Evolutionary conservation across 2,329 filamentous ascomycete genomes (phyloP).

Genomic region (Aureobasidium sp.): DNA sequence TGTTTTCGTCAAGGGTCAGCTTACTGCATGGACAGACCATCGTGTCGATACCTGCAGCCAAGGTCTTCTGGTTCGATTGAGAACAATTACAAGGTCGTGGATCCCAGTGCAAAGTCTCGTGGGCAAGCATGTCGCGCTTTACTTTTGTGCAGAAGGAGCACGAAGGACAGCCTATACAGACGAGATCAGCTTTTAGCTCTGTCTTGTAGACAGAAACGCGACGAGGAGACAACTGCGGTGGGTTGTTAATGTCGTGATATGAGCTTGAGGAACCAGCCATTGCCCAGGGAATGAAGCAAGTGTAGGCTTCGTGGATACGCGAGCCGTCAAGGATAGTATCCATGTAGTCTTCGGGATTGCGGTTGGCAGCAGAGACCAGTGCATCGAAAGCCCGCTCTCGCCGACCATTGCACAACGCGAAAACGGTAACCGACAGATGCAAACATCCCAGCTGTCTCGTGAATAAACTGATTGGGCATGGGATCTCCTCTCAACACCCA

Average conservation of each 20-base stretch:
- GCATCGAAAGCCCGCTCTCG: background rate
- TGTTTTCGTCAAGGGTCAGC: background rate
- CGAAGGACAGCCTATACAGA: background rate
- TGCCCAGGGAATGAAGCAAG: background rate
- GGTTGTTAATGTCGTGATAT: background rate
- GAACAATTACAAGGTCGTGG: background rate
- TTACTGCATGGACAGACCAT: background rate
- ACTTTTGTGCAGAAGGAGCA: constrained; percentile 4
- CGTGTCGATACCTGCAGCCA: background rate
- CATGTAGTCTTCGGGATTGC: background rate
- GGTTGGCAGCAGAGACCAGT: background rate
- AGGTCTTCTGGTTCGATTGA: background rate
- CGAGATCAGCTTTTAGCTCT: background rate
- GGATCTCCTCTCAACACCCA: background rate
- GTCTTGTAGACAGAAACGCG: background rate
- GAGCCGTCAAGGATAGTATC: background rate
- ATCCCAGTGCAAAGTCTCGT: background rate
- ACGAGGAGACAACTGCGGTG: background rate
- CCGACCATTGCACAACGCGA: background rate
- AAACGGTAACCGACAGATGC: background rate
- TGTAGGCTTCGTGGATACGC: background rate
- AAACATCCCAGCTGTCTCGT: background rate
- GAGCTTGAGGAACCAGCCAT: background rate
- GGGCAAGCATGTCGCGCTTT: background rate
- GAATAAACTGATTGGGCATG: background rate